A percentile compares a stretch with the other conserved stretches of the same genome.
Evolutionary conservation across 352 stramenopile genomes (phyloP).

Genomic region (Phytophthora sp.): DNA sequence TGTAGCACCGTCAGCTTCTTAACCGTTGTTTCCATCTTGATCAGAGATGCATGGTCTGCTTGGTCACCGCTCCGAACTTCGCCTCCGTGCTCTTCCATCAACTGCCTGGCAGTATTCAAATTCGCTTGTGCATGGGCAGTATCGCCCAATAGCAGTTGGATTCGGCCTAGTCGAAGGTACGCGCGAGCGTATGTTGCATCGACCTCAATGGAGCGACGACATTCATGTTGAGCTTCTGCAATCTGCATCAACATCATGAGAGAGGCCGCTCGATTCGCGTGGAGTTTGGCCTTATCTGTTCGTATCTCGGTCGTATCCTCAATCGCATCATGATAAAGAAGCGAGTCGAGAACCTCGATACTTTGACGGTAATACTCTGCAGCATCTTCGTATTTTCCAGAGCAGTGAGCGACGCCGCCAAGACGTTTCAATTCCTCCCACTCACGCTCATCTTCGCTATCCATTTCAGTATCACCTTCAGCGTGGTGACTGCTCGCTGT

Average conservation of each 20-base stretch:
- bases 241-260: constrained; percentile 85
- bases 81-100: constrained; percentile 33
- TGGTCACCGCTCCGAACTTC: constrained; percentile 35
- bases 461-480: constrained; percentile 38
- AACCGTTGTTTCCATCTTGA: constrained; percentile 65
- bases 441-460: constrained; percentile 43
- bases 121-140: constrained; percentile 57
- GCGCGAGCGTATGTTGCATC: constrained; percentile 77
- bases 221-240: constrained; percentile 74
- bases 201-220: constrained; percentile 59
- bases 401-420: constrained; percentile 55
- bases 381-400: constrained; percentile 51
- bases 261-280: constrained; percentile 78
- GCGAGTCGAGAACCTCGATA: constrained; percentile 53
- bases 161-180: constrained; percentile 71
- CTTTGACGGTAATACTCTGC: constrained; percentile 67
- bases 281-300: constrained; percentile 83
- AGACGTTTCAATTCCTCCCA: constrained; percentile 73
- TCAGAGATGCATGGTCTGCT: constrained; percentile 48
- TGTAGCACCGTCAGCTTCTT: constrained; percentile 53
- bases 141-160: constrained; percentile 76
- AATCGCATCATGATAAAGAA: constrained; percentile 39
- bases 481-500: constrained; percentile 1
- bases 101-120: constrained; percentile 49
- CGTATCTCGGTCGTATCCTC: constrained; percentile 45